Base-by-base conservation (phyloP, 164 flowering plant species). In the Kingdonia uniflora region DNA sequence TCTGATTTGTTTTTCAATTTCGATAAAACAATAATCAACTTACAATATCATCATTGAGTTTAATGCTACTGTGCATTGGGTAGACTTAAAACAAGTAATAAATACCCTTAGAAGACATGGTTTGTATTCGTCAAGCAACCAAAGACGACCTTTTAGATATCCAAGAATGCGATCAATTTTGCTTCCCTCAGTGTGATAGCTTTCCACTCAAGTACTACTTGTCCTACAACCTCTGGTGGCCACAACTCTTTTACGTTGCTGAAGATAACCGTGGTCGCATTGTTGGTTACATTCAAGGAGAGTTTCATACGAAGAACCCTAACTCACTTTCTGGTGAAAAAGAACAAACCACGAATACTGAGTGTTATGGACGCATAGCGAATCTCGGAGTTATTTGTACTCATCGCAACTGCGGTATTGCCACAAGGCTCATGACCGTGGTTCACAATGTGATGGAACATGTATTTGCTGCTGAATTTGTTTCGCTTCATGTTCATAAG, bases 71-170 rank as follows among this genome's bases (percentile, higher is more conserved):
- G n/a, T n/a, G n/a, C n/a, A n/a, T n/a, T n/a, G n/a, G n/a, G n/a
- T n/a, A n/a, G n/a, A n/a, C n/a, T n/a, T n/a, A n/a, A n/a, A n/a
- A n/a, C n/a, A n/a, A n/a, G n/a, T n/a, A n/a, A n/a, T n/a, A n/a
- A n/a, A n/a, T n/a, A n/a, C n/a, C n/a, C n/a, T n/a, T n/a, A 29
- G 35, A 29, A 44, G n/a, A 16, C 19, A 44, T 44, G 48, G 22
- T 44, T n/a, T 44, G 21, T 21, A 44, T 19, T 13, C 48, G 48
- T 16, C 48, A 44, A 44, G 48, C 48, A 44, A 44, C 48, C 10
- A 19, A 16, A 15, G 48, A 44, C 11, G 48, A 44, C n/a, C 11
- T 44, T 10, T 17, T 16, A 16, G 48, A 19, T 16, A 19, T 44
- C 12, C 48, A 41, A 41, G 44, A n/a, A 41, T 41, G 44, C 14